Evolutionary conservation across 1,284 basidiomycete species (phyloP).

Genomic region (Agaricales sp.): DNA sequence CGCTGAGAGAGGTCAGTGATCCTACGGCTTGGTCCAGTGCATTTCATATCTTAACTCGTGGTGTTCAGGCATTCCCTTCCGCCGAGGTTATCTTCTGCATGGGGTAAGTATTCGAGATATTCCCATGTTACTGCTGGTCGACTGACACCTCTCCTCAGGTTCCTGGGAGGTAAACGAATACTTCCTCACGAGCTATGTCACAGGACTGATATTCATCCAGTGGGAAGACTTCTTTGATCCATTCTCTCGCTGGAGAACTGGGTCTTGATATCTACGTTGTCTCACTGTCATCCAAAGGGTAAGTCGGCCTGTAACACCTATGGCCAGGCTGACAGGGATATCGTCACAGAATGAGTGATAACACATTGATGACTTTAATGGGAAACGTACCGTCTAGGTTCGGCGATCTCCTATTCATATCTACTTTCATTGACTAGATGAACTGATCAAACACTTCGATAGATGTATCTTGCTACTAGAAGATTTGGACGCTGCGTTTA

Average conservation of each 20-base stretch:
- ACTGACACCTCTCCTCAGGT: constrained; percentile 16
- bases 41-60: constrained; percentile 7
- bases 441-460: constrained; percentile 8
- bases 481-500: constrained; percentile 81
- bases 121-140: neutral
- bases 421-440: constrained; percentile 9
- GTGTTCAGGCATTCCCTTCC: constrained; percentile 75
- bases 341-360: constrained; percentile 69
- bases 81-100: constrained; percentile 74
- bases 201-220: constrained; percentile 24
- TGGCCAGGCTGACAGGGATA: constrained; percentile 6
- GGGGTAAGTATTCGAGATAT: constrained; percentile 31
- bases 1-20: constrained; percentile 62
- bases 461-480: constrained; percentile 84
- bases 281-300: constrained; percentile 77
- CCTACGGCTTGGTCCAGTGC: constrained; percentile 8
- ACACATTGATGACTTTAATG: constrained; percentile 73
- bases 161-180: constrained; percentile 57
- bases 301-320: constrained; percentile 15
- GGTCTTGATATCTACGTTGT: constrained; percentile 85
- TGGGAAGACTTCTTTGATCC: constrained; percentile 77
- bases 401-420: constrained; percentile 12
- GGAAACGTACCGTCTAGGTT: constrained; percentile 75
- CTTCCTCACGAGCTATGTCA: constrained; percentile 8
- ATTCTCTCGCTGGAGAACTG: constrained; percentile 78